phyloP scores from a whole-genome alignment of 352 stramenopile genomes.

The Globisporangium emineosum region DNA sequence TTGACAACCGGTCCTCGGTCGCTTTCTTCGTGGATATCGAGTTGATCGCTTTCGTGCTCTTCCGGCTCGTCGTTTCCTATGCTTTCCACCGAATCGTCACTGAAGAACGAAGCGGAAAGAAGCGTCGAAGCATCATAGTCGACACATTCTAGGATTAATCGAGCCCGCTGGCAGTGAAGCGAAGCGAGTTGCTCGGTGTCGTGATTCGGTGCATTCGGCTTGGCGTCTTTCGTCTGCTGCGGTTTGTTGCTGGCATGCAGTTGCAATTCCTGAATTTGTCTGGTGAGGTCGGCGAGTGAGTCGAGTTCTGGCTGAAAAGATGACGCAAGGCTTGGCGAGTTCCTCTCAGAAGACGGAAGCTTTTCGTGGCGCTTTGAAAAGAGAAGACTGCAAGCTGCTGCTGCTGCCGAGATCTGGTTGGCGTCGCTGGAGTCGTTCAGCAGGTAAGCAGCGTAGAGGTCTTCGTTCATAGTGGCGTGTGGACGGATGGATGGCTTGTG shows the following conservation, averaged over 20 bases:
- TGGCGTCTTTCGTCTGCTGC: background rate
- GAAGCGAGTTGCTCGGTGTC: constrained; percentile 18
- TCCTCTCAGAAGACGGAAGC: background rate
- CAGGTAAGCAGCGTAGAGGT: background rate
- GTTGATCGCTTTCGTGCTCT: constrained; percentile 9
- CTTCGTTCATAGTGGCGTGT: background rate
- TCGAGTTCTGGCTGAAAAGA: constrained; percentile 5
- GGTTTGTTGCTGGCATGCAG: background rate
- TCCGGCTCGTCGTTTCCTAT: constrained; percentile 15
- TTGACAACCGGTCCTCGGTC: constrained; percentile 17
- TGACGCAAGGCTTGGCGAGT: background rate
- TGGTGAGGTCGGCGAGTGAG: constrained; percentile 7
- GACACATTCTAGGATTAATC: constrained; percentile 32
- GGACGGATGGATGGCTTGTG: background rate
- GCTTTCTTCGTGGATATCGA: background rate
- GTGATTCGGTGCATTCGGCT: background rate
- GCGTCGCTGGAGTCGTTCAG: constrained; percentile 1
- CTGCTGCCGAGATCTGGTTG: constrained; percentile 10
- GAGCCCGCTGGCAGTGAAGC: constrained; percentile 35
- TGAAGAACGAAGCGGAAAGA: constrained; percentile 13
- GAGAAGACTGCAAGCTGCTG: constrained; percentile 2
- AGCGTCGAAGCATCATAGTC: constrained; percentile 36
- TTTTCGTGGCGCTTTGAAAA: background rate
- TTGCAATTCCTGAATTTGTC: constrained; percentile 11
- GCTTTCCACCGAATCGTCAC: constrained; percentile 5